phyloP scores from a whole-genome alignment of 2,329 filamentous ascomycete species.

The Diplodia intermedia region DNA sequence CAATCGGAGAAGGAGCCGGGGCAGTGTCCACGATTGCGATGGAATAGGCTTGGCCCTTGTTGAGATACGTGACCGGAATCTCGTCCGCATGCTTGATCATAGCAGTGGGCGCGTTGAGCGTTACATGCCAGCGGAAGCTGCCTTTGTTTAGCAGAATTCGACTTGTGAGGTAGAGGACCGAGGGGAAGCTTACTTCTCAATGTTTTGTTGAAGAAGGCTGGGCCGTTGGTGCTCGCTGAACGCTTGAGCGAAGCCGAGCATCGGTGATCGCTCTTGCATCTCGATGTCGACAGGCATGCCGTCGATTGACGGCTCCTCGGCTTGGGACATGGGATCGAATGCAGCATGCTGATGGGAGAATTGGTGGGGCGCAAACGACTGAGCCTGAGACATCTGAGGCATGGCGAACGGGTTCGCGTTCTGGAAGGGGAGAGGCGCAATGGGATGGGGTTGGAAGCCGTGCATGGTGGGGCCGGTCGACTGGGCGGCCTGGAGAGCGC shows the following conservation, averaged over 20 bases:
- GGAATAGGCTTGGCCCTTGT: constrained; percentile 95
- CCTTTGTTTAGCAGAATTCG: constrained; percentile 37
- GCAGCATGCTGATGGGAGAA: constrained; percentile 82
- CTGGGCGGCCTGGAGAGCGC: constrained; percentile 66
- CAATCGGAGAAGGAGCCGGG: constrained; percentile 60
- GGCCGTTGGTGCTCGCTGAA: constrained; percentile 57
- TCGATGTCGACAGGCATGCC: constrained; percentile 62
- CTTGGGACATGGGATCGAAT: constrained; percentile 78
- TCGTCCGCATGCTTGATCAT: constrained; percentile 92
- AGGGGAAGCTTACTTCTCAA: constrained; percentile 54
- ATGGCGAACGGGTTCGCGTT: constrained; percentile 74
- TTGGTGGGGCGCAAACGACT: constrained; percentile 75
- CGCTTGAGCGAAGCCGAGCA: constrained; percentile 62
- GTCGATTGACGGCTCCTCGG: constrained; percentile 71
- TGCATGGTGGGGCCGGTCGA: constrained; percentile 61
- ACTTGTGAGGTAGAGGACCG: constrained; percentile 3
- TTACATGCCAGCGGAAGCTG: constrained; percentile 87
- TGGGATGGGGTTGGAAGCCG: constrained; percentile 64
- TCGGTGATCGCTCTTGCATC: constrained; percentile 67
- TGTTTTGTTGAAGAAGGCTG: constrained; percentile 47
- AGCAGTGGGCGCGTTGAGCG: constrained; percentile 90
- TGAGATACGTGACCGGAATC: constrained; percentile 96
- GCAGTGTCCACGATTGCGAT: constrained; percentile 82
- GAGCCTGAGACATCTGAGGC: constrained; percentile 51
- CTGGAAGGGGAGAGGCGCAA: constrained; percentile 57